These are phyloP conservation scores for Termitomyces sp. DNA, from an alignment of 768 basidiomycete genomes.

Conservation along the genomic window DNA sequence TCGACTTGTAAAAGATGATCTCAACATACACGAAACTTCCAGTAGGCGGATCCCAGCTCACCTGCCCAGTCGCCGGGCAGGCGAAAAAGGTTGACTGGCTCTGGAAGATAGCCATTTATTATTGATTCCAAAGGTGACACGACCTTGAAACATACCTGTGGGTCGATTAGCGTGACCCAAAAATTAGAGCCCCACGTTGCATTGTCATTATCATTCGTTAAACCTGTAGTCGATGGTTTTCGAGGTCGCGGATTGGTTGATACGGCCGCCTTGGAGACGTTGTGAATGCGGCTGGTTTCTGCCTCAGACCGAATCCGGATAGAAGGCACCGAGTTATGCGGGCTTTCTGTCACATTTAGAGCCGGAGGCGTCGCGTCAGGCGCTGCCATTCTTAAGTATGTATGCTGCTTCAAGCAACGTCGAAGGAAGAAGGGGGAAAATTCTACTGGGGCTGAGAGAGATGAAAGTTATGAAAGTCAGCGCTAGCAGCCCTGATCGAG, in stretches of 20 bases:
- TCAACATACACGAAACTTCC: conserved; percentile 78
- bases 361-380: conserved; percentile 2
- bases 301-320: not conserved
- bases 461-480: not conserved
- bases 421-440: conserved; percentile 5
- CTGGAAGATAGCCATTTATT: conserved; percentile 20
- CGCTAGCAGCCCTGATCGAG: not conserved
- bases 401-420: not conserved
- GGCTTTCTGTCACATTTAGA: conserved; percentile 2
- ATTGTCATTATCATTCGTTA: conserved; percentile 34
- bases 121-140: not conserved
- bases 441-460: not conserved
- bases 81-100: conserved; percentile 78
- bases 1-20: conserved; percentile 12
- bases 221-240: conserved; percentile 16
- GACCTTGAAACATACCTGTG: conserved; percentile 50
- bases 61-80: conserved; percentile 87
- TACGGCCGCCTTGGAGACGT: not conserved
- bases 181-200: conserved; percentile 84
- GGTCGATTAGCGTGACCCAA: conserved; percentile 93
- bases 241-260: conserved; percentile 8
- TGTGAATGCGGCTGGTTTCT: not conserved
- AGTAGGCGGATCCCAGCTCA: conserved; percentile 89
- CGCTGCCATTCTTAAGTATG: conserved; percentile 3
- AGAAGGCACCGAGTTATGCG: not conserved